These are phyloP conservation scores for Wickerhamiella azyma DNA, from an alignment of 805 yeast species.

Conservation along the genomic window DNA sequence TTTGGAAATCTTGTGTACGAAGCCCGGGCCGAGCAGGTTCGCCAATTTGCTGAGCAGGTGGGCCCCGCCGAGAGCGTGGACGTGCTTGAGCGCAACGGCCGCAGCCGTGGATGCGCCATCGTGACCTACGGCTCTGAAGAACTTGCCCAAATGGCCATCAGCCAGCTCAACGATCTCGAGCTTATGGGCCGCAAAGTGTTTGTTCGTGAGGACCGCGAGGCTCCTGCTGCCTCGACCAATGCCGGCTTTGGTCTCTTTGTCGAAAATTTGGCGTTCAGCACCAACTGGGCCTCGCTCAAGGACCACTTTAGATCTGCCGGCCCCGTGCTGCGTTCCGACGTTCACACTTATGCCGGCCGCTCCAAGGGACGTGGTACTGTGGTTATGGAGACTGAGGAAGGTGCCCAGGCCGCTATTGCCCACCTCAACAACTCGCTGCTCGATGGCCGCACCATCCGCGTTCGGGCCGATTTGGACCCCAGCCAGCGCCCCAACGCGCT, in stretches of 20 bases:
- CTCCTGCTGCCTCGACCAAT: conserved; percentile 5
- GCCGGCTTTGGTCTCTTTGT: conserved; percentile 36
- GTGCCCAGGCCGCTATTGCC: conserved; percentile 58
- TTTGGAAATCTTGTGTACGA: conserved; percentile 31
- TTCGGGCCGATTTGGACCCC: conserved; percentile 51
- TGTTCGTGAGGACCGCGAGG: conserved; percentile 66
- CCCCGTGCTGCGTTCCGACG: conserved; percentile 68
- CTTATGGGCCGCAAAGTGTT: conserved; percentile 67
- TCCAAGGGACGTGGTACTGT: conserved; percentile 84
- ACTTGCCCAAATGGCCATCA: conserved; percentile 60
- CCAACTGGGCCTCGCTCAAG: conserved; percentile 72
- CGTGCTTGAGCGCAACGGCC: conserved; percentile 64
- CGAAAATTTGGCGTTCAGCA: conserved; percentile 71
- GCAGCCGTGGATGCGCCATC: conserved; percentile 43
- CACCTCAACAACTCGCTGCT: conserved; percentile 53
- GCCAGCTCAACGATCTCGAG: conserved; percentile 47
- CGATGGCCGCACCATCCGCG: conserved; percentile 68
- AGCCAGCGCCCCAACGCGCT: conserved; percentile 17
- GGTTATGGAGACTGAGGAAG: conserved; percentile 48
- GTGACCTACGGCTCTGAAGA: conserved; percentile 61
- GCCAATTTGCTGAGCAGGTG: conserved; percentile 29
- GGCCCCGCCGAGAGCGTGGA: conserved; percentile 72
- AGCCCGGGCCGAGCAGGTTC: conserved; percentile 28
- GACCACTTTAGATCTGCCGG: conserved; percentile 74
- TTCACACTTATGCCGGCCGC: conserved; percentile 55